Conservation (phyloP, 2,329 filamentous ascomycete species). For the Verticillium nonalfalfae region DNA sequence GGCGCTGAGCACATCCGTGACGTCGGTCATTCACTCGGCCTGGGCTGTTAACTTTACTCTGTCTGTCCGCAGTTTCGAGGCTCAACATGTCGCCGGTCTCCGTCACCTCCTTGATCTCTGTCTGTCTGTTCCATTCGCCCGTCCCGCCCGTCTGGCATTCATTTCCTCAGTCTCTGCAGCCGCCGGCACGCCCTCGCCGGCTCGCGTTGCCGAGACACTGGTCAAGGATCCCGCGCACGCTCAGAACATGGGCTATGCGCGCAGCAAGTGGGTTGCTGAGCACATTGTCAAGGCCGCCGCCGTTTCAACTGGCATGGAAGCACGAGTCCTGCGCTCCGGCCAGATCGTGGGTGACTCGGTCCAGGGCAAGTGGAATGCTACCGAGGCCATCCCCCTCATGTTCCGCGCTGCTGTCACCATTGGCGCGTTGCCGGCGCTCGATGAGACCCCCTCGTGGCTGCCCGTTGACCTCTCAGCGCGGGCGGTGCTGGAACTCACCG, state of each 20-base stretch:
- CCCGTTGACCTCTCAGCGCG: slow-evolving; percentile 28
- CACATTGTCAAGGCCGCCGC: slow-evolving; percentile 29
- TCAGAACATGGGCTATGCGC: slow-evolving; percentile 44
- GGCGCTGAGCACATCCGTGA: slow-evolving; percentile 23
- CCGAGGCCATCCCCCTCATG: slow-evolving; percentile 42
- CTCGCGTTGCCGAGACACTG: slow-evolving; percentile 26
- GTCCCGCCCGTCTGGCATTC: slow-evolving; percentile 33
- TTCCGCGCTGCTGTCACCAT: slow-evolving; percentile 37
- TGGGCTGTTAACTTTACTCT: slow-evolving; percentile 53
- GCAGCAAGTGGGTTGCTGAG: slow-evolving; percentile 42
- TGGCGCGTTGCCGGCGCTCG: slow-evolving; percentile 35
- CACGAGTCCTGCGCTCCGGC: slow-evolving; percentile 30
- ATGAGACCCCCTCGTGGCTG: slow-evolving; percentile 32
- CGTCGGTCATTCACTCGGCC: slow-evolving; percentile 40
- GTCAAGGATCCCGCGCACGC: slow-evolving; percentile 28
- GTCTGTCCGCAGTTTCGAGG: slow-evolving; percentile 38
- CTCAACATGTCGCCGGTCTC: slow-evolving; percentile 34
- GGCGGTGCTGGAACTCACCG: slow-evolving; percentile 24
- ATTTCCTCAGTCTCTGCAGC: slow-evolving; percentile 37
- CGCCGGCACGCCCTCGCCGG: slow-evolving; percentile 27
- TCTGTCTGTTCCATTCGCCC: slow-evolving; percentile 20
- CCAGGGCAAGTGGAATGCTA: slow-evolving; percentile 40
- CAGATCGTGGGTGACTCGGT: slow-evolving; percentile 41
- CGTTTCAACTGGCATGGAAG: slow-evolving; percentile 20
- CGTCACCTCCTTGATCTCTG: slow-evolving; percentile 37